phyloP scores from a whole-genome alignment of 2,329 filamentous ascomycete species.

The Arthrobotrys pseudoclavata region DNA sequence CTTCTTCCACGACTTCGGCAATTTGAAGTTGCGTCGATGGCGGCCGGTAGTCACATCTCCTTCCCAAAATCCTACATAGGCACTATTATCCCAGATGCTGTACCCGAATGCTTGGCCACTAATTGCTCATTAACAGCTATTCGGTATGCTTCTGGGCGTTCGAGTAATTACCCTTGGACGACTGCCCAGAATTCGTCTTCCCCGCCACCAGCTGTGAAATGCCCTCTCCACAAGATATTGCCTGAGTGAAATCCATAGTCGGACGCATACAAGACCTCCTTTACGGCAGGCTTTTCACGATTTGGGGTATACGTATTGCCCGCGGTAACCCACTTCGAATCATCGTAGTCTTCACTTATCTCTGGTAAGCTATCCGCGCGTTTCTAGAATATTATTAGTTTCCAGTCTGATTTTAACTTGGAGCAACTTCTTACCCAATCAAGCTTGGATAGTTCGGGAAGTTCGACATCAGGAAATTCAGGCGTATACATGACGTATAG shows the following conservation, averaged over 20 bases:
- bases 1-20: conserved; percentile 70
- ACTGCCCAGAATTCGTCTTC: conserved; percentile 73
- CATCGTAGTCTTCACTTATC: conserved; percentile 75
- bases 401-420: too few relatives aligned
- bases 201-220: conserved; percentile 76
- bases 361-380: conserved; percentile 80
- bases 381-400: conserved; percentile 67
- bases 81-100: conserved; percentile 75
- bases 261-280: conserved; percentile 76
- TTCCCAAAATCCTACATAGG: conserved; percentile 76
- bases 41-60: conserved; percentile 70
- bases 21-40: conserved; percentile 72
- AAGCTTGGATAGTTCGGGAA: conserved; percentile 73
- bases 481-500: conserved; percentile 70
- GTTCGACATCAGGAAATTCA: conserved; percentile 68
- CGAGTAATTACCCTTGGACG: conserved; percentile 69
- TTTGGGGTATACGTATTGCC: conserved; percentile 74
- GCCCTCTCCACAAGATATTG: conserved; percentile 77
- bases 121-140: neutral
- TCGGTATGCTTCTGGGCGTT: neutral
- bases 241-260: conserved; percentile 83
- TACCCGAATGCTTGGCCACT: conserved; percentile 75
- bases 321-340: conserved; percentile 76
- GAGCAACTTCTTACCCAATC: conserved; percentile 68
- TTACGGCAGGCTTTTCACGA: conserved; percentile 72